Evolutionary conservation across 139 green algal species (phyloP).

Genomic region (Spirogloea muscicola): DNA sequence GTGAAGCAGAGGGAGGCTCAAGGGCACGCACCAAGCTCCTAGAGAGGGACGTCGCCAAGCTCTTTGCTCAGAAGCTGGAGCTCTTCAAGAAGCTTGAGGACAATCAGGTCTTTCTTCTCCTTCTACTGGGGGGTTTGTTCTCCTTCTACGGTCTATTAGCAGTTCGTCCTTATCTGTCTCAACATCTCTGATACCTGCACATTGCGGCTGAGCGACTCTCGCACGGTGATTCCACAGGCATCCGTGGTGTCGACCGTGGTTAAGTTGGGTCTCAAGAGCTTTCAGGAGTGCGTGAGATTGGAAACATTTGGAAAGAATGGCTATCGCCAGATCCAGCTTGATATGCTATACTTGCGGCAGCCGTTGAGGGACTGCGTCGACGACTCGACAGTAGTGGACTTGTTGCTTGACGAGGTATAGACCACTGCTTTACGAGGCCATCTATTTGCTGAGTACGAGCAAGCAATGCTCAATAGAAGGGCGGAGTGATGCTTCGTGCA

Average conservation of each 20-base stretch:
- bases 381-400: constrained; percentile 25
- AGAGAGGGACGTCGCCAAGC: constrained; percentile 44
- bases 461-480: neutral
- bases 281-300: constrained; percentile 38
- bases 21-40: neutral
- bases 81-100: constrained; percentile 44
- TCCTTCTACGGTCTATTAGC: too few species aligned
- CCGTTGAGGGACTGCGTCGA: constrained; percentile 15
- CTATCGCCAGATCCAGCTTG: constrained; percentile 44
- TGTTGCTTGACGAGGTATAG: constrained; percentile 32
- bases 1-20: neutral
- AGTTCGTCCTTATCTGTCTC: too few species aligned
- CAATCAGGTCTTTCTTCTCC: constrained; percentile 41
- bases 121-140: too few species aligned
- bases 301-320: constrained; percentile 35
- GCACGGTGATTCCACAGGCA: neutral
- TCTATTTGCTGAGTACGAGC: neutral
- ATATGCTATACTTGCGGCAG: constrained; percentile 15
- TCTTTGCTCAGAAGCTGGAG: constrained; percentile 42
- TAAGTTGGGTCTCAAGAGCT: constrained; percentile 40
- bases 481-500: neutral
- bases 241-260: constrained; percentile 23
- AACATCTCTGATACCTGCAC: too few species aligned
- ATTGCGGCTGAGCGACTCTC: too few species aligned
- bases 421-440: neutral